Evolutionary conservation across 768 basidiomycete genomes (phyloP).

Genomic region (Podaxis carcinomalis): DNA sequence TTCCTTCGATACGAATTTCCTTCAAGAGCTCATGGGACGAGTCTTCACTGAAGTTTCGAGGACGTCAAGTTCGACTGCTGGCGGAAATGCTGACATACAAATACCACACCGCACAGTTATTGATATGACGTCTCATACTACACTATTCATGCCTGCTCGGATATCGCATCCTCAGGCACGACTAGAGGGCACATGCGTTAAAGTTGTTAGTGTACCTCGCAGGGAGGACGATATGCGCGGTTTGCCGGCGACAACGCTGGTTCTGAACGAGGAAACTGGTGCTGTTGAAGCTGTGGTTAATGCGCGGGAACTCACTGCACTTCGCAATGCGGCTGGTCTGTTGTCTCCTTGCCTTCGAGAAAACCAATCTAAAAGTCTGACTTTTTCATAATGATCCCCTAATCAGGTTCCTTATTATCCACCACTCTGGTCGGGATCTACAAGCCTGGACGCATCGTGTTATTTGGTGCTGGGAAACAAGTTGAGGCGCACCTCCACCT

Average conservation of each 20-base stretch:
- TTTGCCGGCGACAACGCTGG: conserved; percentile 71
- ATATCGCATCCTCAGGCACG: background rate
- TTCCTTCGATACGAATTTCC: conserved; percentile 37
- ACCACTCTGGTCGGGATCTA: conserved; percentile 45
- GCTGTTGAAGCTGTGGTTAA: conserved; percentile 74
- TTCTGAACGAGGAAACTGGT: conserved; percentile 70
- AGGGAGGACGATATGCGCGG: conserved; percentile 40
- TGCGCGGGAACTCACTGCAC: conserved; percentile 70
- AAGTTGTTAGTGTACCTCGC: conserved; percentile 76
- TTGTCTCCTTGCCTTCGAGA: background rate
- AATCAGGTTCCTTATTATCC: conserved; percentile 64
- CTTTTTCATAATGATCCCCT: background rate
- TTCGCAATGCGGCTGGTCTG: conserved; percentile 78
- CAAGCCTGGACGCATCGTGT: conserved; percentile 42
- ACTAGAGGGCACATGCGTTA: conserved; percentile 56
- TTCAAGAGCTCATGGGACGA: conserved; percentile 52
- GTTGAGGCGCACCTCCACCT: conserved; percentile 61
- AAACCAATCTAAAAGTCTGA: background rate
- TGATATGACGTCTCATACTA: conserved; percentile 48
- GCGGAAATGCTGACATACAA: conserved; percentile 20
- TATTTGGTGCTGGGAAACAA: conserved; percentile 75
- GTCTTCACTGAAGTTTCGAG: conserved; percentile 46
- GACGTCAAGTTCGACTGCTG: conserved; percentile 6
- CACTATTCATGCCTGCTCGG: conserved; percentile 83
- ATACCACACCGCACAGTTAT: conserved; percentile 62